These are phyloP conservation scores for Gossypium trilobum DNA, from an alignment of 441 rosid species.

Conservation along the genomic window DNA sequence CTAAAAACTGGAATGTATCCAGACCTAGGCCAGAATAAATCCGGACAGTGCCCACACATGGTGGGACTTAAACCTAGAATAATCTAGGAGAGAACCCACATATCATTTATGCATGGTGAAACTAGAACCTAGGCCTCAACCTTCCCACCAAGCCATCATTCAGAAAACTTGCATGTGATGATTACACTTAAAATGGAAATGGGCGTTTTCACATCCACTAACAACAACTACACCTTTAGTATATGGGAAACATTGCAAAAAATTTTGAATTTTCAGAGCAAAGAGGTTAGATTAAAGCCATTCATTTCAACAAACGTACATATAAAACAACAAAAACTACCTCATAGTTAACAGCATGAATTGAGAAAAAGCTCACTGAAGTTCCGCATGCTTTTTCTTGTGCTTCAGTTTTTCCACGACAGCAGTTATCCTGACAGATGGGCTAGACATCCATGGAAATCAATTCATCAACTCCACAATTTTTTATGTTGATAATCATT, in stretches of 20 bases:
- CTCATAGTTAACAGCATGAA: background rate
- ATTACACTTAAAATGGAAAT: background rate
- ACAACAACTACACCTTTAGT: background rate
- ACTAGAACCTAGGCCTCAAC: too few species aligned
- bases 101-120: too few species aligned
- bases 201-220: background rate
- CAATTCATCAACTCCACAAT: slow-evolving; percentile 52
- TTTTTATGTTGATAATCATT: slow-evolving; percentile 51
- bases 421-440: slow-evolving; percentile 10
- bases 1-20: too few species aligned
- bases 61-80: too few species aligned
- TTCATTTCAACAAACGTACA: background rate
- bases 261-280: background rate
- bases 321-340: background rate
- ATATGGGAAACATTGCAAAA: background rate
- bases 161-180: background rate
- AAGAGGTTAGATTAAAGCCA: background rate
- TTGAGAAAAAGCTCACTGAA: slow-evolving; percentile 2
- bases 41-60: too few species aligned
- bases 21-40: too few species aligned
- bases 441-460: slow-evolving; percentile 52
- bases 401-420: slow-evolving; percentile 6
- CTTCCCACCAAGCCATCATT: background rate
- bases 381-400: background rate
- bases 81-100: too few species aligned